phyloP scores from a whole-genome alignment of 345 rosid genomes.

The Lepidium didymum region DNA sequence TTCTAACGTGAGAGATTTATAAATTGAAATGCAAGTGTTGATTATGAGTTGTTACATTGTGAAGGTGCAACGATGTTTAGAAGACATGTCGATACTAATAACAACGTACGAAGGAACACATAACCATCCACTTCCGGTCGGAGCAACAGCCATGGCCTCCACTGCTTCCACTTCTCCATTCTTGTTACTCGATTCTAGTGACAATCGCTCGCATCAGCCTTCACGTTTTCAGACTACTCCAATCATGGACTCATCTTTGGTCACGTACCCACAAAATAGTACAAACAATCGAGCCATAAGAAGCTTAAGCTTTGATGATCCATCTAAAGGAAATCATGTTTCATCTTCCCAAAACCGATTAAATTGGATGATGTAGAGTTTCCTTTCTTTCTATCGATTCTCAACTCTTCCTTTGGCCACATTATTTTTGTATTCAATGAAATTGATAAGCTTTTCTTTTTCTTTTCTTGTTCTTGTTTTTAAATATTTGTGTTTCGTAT shows the following conservation, averaged over 20 bases:
- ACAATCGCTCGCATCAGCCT: conserved; percentile 11
- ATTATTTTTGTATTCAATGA: background rate
- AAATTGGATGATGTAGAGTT: conserved; percentile 23
- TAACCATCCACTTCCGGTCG: conserved; percentile 40
- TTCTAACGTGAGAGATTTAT: background rate
- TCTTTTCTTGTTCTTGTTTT: background rate
- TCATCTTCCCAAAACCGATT: conserved; percentile 23
- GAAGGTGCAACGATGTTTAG: conserved; percentile 41
- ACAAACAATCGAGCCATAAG: background rate
- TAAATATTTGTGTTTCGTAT: background rate
- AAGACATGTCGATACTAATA: conserved; percentile 38
- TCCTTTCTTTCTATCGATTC: background rate
- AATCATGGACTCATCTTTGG: background rate
- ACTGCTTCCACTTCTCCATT: conserved; percentile 31
- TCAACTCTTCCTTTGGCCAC: background rate
- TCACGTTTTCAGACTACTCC: background rate
- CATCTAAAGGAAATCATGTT: conserved; percentile 24
- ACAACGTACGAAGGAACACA: conserved; percentile 49
- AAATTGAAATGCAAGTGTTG: background rate
- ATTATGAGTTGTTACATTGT: background rate
- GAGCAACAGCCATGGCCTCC: conserved; percentile 46
- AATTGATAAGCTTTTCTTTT: background rate
- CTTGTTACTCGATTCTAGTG: conserved; percentile 30
- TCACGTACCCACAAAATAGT: conserved; percentile 5
- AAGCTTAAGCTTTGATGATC: conserved; percentile 26